Conservation (phyloP, 768 basidiomycete species). For the Austroboletus eburneus region DNA sequence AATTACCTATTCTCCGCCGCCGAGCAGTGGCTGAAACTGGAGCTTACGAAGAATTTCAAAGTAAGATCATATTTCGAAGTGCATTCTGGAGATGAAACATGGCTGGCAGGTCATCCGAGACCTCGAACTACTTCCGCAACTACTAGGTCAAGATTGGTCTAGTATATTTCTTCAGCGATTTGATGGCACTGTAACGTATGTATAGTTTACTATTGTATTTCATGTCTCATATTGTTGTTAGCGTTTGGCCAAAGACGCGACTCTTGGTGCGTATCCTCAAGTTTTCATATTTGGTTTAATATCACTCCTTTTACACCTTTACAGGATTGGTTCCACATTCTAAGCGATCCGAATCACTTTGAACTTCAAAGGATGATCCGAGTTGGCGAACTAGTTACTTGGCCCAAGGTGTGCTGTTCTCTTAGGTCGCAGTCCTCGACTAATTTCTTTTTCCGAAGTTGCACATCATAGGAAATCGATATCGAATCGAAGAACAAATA, state of each 20-base stretch:
- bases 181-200: slow-evolving; percentile 83
- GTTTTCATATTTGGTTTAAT: slow-evolving; percentile 1
- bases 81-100: neutral
- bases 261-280: slow-evolving; percentile 47
- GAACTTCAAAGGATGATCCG: slow-evolving; percentile 85
- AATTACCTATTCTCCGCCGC: slow-evolving; percentile 90
- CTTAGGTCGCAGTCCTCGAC: neutral
- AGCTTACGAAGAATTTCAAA: slow-evolving; percentile 95
- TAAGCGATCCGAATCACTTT: slow-evolving; percentile 76
- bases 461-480: slow-evolving; percentile 93
- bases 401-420: slow-evolving; percentile 74
- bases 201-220: slow-evolving; percentile 5
- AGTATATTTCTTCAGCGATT: slow-evolving; percentile 95
- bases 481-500: slow-evolving; percentile 79
- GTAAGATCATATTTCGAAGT: slow-evolving; percentile 25
- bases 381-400: slow-evolving; percentile 88
- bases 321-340: slow-evolving; percentile 79
- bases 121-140: slow-evolving; percentile 88
- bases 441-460: slow-evolving; percentile 45
- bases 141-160: slow-evolving; percentile 95
- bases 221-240: slow-evolving; percentile 32
- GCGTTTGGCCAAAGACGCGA: slow-evolving; percentile 83
- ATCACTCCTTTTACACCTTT: slow-evolving; percentile 23
- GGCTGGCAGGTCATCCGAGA: slow-evolving; percentile 79
- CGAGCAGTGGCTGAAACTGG: slow-evolving; percentile 93